Evolutionary conservation across 257 asterid species (phyloP), one percentile per base, ranked within the genome.

Genomic region (Solanum bukasovii): DNA sequence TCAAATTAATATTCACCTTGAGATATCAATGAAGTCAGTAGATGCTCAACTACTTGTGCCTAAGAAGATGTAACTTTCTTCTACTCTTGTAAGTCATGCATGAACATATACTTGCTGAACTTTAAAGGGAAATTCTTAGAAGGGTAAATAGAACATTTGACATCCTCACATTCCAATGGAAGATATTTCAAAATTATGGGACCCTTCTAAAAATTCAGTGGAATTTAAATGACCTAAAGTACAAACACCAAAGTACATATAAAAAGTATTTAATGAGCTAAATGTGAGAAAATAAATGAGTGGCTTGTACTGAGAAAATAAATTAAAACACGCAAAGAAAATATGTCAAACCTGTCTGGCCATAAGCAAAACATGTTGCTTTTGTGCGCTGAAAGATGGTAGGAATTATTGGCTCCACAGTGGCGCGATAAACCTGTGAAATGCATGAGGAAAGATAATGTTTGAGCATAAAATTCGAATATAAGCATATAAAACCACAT

Each of bases 281-380:
- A 21, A 38, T 38, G 33, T 37, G 83, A 37, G 59, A 38, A 38
- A 29, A 38, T 38, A 29, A 46, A 81, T 81, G 85, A 20, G 27
- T 46, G 40, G 38, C 85, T 81, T 46, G 4, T 81, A 81, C 68
- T 18, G 35, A 49, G 40, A 81, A 46, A 81, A 81, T 46, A 8
- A 81, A 29, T 81, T 23, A 40, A 29, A 49, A 18, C 85, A 16
- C 20, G 21, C 23, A 31, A 40, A 12, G 68, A 81, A 9, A 81
- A 81, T 81, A 81, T 27, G 20, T 40, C 91, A 73, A 87, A 98
- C 99, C 99, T 93, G 99, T 98, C 90, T 98, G 99, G 87, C 99
- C 99, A 92, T 98, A 98, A 78, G 99, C 99, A 90, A 98, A 98
- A 87, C 99, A 98, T 67, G 99, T 98, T 87, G 99, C 99, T 91